Evolutionary conservation across 2,329 filamentous ascomycete genomes (phyloP).

Genomic region (Colletotrichum siamense): DNA sequence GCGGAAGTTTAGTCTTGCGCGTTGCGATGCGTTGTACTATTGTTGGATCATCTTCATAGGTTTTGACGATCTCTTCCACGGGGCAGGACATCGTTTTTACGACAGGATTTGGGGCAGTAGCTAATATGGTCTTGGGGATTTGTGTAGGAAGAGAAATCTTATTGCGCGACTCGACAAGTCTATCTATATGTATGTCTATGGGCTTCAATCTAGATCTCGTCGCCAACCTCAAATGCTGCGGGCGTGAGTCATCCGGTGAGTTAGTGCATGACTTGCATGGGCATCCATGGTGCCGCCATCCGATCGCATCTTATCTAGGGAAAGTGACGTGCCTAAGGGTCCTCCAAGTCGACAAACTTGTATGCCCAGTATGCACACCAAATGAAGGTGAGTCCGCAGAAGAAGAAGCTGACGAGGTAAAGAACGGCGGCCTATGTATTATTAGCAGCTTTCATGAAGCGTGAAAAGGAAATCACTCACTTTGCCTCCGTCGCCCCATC

Average conservation of each 20-base stretch:
- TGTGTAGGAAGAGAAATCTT: neutral
- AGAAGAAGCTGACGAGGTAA: slow-evolving; percentile 24
- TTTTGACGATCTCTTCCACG: slow-evolving; percentile 29
- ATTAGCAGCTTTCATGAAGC: neutral
- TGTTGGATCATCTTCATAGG: slow-evolving; percentile 26
- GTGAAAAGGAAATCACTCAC: neutral
- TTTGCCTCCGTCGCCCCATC: slow-evolving; percentile 21
- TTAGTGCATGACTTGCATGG: neutral
- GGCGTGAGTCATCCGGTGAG: slow-evolving; percentile 18
- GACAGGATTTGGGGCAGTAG: neutral
- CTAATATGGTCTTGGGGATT: neutral
- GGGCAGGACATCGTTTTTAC: slow-evolving; percentile 16
- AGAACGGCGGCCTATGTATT: slow-evolving; percentile 22
- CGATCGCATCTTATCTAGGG: neutral
- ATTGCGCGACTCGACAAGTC: neutral
- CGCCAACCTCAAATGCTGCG: neutral
- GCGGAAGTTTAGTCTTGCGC: slow-evolving; percentile 26
- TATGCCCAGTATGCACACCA: slow-evolving; percentile 35
- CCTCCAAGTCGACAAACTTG: slow-evolving; percentile 26
- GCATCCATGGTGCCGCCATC: neutral
- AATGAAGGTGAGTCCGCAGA: slow-evolving; percentile 22
- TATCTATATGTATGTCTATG: neutral
- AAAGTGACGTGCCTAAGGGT: neutral
- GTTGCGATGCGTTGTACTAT: slow-evolving; percentile 28
- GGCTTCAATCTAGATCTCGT: neutral